Base-by-base conservation (phyloP, 2,329 filamentous ascomycete species). In the Rhynchosporium agropyri region DNA sequence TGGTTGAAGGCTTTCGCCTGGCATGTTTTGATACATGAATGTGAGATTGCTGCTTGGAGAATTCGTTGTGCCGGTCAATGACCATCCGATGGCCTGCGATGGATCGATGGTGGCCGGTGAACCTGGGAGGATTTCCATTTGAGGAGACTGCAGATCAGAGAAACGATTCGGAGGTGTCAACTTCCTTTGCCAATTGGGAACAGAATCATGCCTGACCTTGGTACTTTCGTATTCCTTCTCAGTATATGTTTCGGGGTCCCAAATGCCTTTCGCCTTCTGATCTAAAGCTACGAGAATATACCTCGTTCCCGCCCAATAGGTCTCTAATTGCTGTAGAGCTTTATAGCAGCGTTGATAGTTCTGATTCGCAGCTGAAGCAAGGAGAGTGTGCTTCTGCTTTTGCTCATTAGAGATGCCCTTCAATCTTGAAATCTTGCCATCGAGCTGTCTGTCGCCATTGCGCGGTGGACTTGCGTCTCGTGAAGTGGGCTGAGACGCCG, bases 271-370 rank as follows among this genome's bases (percentile, higher is more conserved):
- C 13, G 91, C 87, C 74, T 95, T 95, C 70, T 96, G 92, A 69
- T 96, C 91, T 10, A 96, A 79, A 0, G 92, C 91, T 0, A 90
- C 94, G 43, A 96, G 78, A 45, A 96, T 96, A 73, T 96, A 96
- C 62, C 90, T 89, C 31, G 91, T 89, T 7, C 92, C 92, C 42
- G 89, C 89, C 92, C 92, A 96, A 72, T 95, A 95, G 0, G 83
- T 83, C 68, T 95, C 86, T n/a, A 96, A 79, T 51, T 91, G 87
- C 69, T 93, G 87, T 10, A 96, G 76, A 0, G 91, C 91, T 72
- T 92, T 91, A 74, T 95, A 94, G 73, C 92, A 96, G 8, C 88
- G 83, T 72, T 94, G 90, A 69, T 96, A 96, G 70, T 96, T 94
- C 71, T 94, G 89, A 68, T 88, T 93, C 0, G 92, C 91, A 0